Evolutionary conservation across 2,329 filamentous ascomycete species (phyloP), one percentile per base, ranked within the genome.

Genomic region (Fusarium xylarioides): DNA sequence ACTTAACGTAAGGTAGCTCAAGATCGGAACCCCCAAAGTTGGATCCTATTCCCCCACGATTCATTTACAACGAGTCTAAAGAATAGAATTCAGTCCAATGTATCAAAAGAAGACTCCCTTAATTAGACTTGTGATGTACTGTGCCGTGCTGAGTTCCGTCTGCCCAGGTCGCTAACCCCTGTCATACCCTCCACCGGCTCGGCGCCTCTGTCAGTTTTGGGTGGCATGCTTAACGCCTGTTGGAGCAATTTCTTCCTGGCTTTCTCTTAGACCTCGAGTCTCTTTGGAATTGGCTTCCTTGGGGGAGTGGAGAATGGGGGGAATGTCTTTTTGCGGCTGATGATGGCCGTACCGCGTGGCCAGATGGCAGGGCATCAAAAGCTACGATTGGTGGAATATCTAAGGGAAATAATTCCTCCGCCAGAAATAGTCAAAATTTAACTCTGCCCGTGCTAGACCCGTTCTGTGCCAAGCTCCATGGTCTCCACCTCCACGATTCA

Each of bases 81-180:
- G 28, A 32, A 30, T 32, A 43, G 47, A 63, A 63, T 68, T 47
- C 54, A 32, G 43, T 67, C 40, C 37, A 46, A 47, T 44, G 46
- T 57, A 35, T 70, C 35, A 56, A 64, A 40, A 44, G 32, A 52
- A 62, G 49, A 18, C 49, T 53, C 40, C 37, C 52, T 59, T 54
- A 43, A 68, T 57, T 35, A 61, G 65, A 43, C 65, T 32, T 34
- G 38, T 56, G 49, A 46, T 44, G 38, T 46, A 56, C 66, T 57
- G 68, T 60, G 70, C 70, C 53, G 70, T 73, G 70, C 70, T 70
- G 70, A 73, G 70, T 73, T 73, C 70, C 70, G 70, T 71, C 21
- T 60, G 61, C 66, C 70, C 70, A 57, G 62, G 70, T 46, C 40
- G 14, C 35, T 30, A 12, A 46, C 44, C 70, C 70, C 47, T 74